Conservation (phyloP, 1,284 basidiomycete genomes). For the Leccinum discolor region DNA sequence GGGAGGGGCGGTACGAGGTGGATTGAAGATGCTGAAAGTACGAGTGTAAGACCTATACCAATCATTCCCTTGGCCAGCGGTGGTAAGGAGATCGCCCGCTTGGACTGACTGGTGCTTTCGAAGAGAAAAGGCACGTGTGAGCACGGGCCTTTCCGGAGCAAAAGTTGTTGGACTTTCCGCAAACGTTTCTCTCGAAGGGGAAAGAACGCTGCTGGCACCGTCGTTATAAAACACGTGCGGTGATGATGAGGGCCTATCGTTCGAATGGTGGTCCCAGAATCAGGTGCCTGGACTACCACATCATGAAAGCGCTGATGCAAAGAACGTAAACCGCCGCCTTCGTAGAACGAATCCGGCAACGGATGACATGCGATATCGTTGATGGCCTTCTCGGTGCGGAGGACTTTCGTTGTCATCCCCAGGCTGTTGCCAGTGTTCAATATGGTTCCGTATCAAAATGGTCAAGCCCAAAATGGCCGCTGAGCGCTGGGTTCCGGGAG, state of each 20-base stretch:
- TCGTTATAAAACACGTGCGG: slow-evolving; percentile 12
- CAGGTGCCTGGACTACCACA: slow-evolving; percentile 45
- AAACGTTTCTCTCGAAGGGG: slow-evolving; percentile 22
- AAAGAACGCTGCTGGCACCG: slow-evolving; percentile 8
- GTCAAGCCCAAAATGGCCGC: not conserved
- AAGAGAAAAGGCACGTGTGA: slow-evolving; percentile 29
- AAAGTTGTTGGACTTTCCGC: slow-evolving; percentile 23
- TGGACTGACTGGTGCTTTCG: slow-evolving; percentile 53
- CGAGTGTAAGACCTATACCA: slow-evolving; percentile 47
- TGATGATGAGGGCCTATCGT: slow-evolving; percentile 23
- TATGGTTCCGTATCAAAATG: not conserved
- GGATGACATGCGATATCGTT: slow-evolving; percentile 97
- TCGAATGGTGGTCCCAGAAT: slow-evolving; percentile 61
- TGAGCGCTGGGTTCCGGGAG: not conserved
- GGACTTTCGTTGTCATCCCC: slow-evolving; percentile 92
- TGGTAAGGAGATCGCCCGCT: slow-evolving; percentile 67
- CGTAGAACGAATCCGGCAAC: slow-evolving; percentile 89
- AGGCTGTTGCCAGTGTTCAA: slow-evolving; percentile 40
- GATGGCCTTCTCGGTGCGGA: slow-evolving; percentile 95
- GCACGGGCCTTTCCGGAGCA: not conserved
- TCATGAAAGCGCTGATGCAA: slow-evolving; percentile 85
- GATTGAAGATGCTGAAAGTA: slow-evolving; percentile 51
- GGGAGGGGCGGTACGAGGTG: slow-evolving; percentile 41
- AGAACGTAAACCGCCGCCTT: slow-evolving; percentile 89
- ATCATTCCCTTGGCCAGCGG: slow-evolving; percentile 48